Evolutionary conservation across 192 early-diverging fungal genomes (phyloP), one percentile per base, ranked within the genome.

Genomic region (Chytriomyces confervae): DNA sequence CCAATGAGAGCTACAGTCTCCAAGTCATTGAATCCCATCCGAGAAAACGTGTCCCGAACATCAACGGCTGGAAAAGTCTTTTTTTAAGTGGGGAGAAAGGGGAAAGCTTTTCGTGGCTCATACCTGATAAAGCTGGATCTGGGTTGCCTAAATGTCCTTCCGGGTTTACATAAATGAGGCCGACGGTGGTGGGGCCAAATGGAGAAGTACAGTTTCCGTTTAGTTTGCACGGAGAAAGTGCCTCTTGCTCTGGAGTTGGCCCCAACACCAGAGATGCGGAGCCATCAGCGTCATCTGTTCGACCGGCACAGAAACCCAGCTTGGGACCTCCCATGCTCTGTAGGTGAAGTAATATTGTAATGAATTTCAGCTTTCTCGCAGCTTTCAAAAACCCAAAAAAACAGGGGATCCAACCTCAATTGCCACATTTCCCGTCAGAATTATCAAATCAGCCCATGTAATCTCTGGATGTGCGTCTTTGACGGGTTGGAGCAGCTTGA

Each of bases 1-100:
- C 94, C 94, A 6, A 88, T 70, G 66, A 95, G 84, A 5, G 94
- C 94, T n/a, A 91, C 91, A 74, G 94, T 95, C 79, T 95, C 94
- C 69, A 85, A 86, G 77, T 91, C 88, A 79, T 88, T 86, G 79
- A 92, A 91, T 16, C 85, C 77, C 80, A 81, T 80, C 2, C 46
- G 44, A 13, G 60, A 18, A 60, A 77, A 77, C 8, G 51, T 73
- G 47, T 75, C 23, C 23, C 76, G 66, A 1, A 77, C 50, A 18
- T 77, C 16, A 16, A 24, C n/a, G 2, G 20, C 46, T 72, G 68
- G 11, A 18, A 18, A 64, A 64, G 7, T 1, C 0, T 3, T 57
- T 18, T 57, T 13, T 18, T 57, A 4, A 18, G 5, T 13, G 53
- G 5, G 53, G 13, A 1, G 5, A 57, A 57, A 57, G 5, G 53